Base-by-base conservation (phyloP, 305 asterid species). In the Fraxinus angustifolia region DNA sequence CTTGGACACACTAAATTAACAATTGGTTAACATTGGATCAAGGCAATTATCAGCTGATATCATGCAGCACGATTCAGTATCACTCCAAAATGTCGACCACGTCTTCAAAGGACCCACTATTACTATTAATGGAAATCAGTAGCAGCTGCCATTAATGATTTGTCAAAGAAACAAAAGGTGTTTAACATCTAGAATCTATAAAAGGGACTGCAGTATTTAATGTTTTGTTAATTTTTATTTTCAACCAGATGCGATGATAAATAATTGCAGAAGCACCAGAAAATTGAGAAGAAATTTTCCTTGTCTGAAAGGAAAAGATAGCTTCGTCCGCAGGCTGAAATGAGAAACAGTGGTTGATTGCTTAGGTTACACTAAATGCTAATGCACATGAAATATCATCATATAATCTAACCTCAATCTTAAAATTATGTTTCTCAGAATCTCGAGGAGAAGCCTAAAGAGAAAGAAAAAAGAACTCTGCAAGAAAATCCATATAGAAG, bases 21-120 rank as follows among this genome's bases (percentile, higher is more conserved):
- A 77, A 79, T 73, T 73, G 74, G 50, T 74, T 21, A 75, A 67
- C 76, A 82, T 76, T 50, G 19, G 75, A 8, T 65, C 73, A 78
- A 34, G 50, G 17, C 33, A 3, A 26, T 28, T 75, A 35, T 72
- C 56, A 58, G 73, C 74, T 23, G 71, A 80, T 77, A 23, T 48
- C 50, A 35, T 34, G 75, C 16, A 80, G 42, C 26, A 28, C 21
- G 6, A 6, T 34, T 58, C 77, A 74, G 53, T 34, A 65, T 10
- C 45, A 35, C 40, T 4, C 28, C 16, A 42, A 50, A 60, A 48
- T 48, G 21, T 50, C 8, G 0, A 31, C 23, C 70, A 70, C 4
- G 17, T 30, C 62, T 21, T 4, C 48, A 78, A 36, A 10, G 26
- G 33, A 8, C 21, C 48, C 50, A 19, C 8, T 19, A 34, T 70